Conservation (phyloP, 176 grass and related monocot genomes). For the Saccharum officinarum region DNA sequence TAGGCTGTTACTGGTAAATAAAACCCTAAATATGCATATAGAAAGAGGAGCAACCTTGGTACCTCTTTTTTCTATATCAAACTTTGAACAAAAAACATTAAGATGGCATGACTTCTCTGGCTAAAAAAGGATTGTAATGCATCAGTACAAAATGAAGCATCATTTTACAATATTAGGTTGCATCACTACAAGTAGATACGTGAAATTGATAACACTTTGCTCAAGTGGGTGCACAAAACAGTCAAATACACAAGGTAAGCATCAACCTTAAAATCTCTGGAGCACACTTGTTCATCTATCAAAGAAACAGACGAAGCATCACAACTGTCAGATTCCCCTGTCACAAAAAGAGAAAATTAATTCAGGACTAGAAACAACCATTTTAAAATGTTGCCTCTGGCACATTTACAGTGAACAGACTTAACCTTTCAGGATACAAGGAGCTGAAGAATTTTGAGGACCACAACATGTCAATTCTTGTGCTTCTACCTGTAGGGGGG, state of each 20-base stretch:
- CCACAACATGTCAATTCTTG: slow-evolving; percentile 13
- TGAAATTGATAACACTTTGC: background rate
- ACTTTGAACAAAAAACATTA: slow-evolving; percentile 2
- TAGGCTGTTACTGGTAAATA: background rate
- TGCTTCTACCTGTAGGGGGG: slow-evolving; percentile 1
- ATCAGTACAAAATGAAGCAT: slow-evolving; percentile 11
- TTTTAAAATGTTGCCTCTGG: background rate
- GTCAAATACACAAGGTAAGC: background rate
- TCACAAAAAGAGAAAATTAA: slow-evolving; percentile 14
- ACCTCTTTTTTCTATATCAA: background rate
- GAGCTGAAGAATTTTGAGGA: slow-evolving; percentile 20
- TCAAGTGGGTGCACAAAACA: background rate
- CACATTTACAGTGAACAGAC: background rate
- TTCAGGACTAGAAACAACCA: background rate
- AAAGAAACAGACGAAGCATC: slow-evolving; percentile 22
- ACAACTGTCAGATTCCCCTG: slow-evolving; percentile 18
- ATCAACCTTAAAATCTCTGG: slow-evolving; percentile 32
- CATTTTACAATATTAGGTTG: background rate
- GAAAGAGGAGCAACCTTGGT: slow-evolving; percentile 24
- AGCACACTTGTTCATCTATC: slow-evolving; percentile 36
- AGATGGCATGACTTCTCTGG: slow-evolving; percentile 11
- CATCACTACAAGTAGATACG: background rate
- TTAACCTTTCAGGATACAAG: slow-evolving; percentile 32
- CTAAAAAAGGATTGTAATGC: slow-evolving; percentile 24
- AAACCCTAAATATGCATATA: background rate